Evolutionary conservation across 148 eudicot species (phyloP), one percentile per base, ranked within the genome.

Genomic region (Limonium bicolor): DNA sequence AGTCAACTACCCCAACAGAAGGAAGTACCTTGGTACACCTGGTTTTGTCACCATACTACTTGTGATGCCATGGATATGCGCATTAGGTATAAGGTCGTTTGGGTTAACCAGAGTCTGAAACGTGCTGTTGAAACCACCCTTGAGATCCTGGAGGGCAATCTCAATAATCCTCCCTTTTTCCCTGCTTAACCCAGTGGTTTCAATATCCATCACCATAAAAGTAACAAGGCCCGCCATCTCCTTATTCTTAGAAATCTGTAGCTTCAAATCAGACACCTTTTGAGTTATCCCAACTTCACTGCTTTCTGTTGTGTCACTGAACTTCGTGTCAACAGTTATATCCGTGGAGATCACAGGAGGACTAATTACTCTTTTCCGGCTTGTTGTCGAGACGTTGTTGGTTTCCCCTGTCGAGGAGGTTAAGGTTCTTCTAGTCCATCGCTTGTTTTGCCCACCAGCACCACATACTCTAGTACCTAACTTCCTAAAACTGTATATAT

Each of bases 81-180:
- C 4, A 64, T 88, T 88, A 27, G 70, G 53, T 43, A 88, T 77
- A 48, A 10, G 7, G 20, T 77, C 41, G 3, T 59, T 81, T 16
- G 96, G 96, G 70, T 88, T 88, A 50, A 88, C 68, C 20, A 88
- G 67, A 9, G 92, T 74, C 54, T 83, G 92, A 42, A 88, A 83
- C 31, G 86, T 80, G 63, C 96, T 83, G 44, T 74, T 74, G 49
- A 63, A 64, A 32, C 96, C 96, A 20, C 96, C 96, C n/a, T 23
- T 48, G 33, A 83, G 73, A 65, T 80, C 94, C 66, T 56, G 76
- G 27, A 80, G 50, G 16, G 92, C 96, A 53, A 88, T 74, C 78
- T 88, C 96, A 34, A 88, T 70, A 4, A 88, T 83, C 50, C 86
- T 55, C 21, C 64, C 80, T 12, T 9, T 18, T 22, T 46, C 63